Evolutionary conservation across 2,329 filamentous ascomycete species (phyloP).

Genomic region (Monilinia vaccinii-corymbosi): DNA sequence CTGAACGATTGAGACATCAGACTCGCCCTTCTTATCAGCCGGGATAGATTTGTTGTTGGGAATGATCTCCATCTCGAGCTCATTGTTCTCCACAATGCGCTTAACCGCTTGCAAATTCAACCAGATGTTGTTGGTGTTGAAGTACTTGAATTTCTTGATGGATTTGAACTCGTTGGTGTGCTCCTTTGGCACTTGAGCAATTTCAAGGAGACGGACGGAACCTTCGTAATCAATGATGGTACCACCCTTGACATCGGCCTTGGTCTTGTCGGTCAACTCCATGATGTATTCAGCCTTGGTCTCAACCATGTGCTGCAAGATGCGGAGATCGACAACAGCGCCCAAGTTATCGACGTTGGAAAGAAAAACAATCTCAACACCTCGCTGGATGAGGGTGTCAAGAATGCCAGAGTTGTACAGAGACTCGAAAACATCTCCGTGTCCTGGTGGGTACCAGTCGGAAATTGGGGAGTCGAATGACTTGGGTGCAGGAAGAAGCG

Average conservation of each 20-base stretch:
- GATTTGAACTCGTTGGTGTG: conserved; percentile 99
- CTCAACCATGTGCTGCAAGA: conserved; percentile 99
- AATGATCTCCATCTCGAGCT: conserved; percentile 99
- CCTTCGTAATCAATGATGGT: conserved; percentile 99
- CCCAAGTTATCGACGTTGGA: conserved; percentile 99
- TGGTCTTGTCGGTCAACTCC: conserved; percentile 99
- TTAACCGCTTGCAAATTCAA: conserved; percentile 96
- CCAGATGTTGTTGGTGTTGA: conserved; percentile 99
- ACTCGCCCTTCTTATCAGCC: conserved; percentile 99
- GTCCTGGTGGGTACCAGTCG: conserved; percentile 98
- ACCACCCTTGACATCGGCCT: conserved; percentile 99
- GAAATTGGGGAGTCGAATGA: conserved; percentile 75
- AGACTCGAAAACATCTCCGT: conserved; percentile 99
- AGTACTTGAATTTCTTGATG: conserved; percentile 99
- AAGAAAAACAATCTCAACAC: conserved; percentile 96
- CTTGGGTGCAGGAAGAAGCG: conserved; percentile 91
- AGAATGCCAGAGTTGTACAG: conserved; percentile 98
- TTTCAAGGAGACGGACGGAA: conserved; percentile 91
- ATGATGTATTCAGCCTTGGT: conserved; percentile 97
- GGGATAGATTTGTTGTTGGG: conserved; percentile 98
- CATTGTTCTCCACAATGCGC: conserved; percentile 96
- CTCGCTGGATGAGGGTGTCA: conserved; percentile 88
- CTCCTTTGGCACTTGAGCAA: conserved; percentile 98
- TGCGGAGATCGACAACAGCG: conserved; percentile 93
- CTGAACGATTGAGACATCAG: conserved; percentile 93